phyloP scores from a whole-genome alignment of 176 grass and related monocot species.

The Raddia distichophylla region DNA sequence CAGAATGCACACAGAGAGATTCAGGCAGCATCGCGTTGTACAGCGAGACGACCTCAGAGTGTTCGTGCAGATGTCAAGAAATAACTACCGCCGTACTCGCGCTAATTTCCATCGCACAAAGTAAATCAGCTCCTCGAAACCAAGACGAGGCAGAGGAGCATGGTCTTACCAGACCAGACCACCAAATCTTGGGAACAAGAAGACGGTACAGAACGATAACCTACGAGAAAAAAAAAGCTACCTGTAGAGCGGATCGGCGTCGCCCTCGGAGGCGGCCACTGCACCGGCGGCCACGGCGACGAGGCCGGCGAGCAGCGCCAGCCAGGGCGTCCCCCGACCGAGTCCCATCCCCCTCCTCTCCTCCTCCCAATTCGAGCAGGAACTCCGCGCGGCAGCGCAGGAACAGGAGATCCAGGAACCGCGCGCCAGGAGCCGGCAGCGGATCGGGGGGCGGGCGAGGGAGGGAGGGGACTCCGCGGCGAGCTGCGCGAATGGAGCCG shows the following conservation, averaged over 20 bases:
- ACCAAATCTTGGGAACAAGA: neutral
- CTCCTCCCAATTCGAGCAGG: conserved; percentile 7
- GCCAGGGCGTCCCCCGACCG: conserved; percentile 8
- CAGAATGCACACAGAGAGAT: neutral
- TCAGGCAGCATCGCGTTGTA: neutral
- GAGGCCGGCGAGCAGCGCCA: conserved; percentile 18
- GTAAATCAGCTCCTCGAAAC: neutral
- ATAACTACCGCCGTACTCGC: neutral
- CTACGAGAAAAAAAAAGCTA: conserved; percentile 30
- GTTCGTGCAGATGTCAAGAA: neutral
- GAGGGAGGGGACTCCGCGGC: neutral
- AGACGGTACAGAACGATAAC: neutral
- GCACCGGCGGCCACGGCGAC: conserved; percentile 11
- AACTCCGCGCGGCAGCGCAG: neutral
- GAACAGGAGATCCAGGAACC: neutral
- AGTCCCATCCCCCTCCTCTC: conserved; percentile 13
- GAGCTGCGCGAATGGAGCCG: neutral
- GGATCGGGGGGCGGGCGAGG: neutral
- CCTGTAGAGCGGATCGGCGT: conserved; percentile 57
- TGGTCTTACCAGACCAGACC: neutral
- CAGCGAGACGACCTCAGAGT: neutral
- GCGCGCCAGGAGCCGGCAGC: neutral
- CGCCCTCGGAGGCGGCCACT: conserved; percentile 33
- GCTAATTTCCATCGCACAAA: neutral
- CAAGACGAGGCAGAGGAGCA: neutral